Evolutionary conservation across 2,329 filamentous ascomycete genomes (phyloP), one percentile per base, ranked within the genome.

Genomic region (Ophiostoma novo-ulmi): DNA sequence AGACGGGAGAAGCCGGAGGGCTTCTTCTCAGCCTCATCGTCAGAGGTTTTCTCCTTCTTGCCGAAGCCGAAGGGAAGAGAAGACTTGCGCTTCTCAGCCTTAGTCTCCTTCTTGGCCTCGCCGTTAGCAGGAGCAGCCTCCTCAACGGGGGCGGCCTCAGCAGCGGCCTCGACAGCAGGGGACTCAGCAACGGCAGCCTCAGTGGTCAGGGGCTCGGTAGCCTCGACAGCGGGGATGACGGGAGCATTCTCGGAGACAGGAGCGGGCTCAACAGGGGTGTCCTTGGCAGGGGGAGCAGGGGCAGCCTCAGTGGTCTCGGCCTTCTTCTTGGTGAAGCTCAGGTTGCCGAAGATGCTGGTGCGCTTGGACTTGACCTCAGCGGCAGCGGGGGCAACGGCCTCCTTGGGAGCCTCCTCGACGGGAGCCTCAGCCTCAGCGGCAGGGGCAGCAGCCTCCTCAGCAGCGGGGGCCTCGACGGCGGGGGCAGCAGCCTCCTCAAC

Each of bases 1-100:
- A 88, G 80, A 84, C 87, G 87, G 73, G 85, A 88, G 83, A 88
- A 88, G 75, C 81, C 81, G 71, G 82, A 82, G 74, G 83, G 84
- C 80, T 84, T 82, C 82, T 86, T 86, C 80, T 87, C 84, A 74
- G 86, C 84, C 78, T 91, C 89, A 76, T 88, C 84, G 74, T 89
- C 89, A 1, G 85, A 85, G 81, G 86, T 86, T 85, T 94, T 94
- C 86, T 92, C 90, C 86, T 92, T 91, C 81, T 92, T 88, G 44
- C 73, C 73, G 77, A 88, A 89, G 76, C 88, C 88, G 81, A 96
- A 96, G 67, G 85, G 85, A 10, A 88, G 80, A 77, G 94, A 89
- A 75, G 92, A 95, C 81, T 89, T 88, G 80, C 93, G 91, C 91
- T 96, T 97, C 81, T 87, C 85, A 67, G 80, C 80, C 88, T 92